Conservation (phyloP, 1,284 basidiomycete genomes). For the Cutaneotrichosporon dermatis region DNA sequence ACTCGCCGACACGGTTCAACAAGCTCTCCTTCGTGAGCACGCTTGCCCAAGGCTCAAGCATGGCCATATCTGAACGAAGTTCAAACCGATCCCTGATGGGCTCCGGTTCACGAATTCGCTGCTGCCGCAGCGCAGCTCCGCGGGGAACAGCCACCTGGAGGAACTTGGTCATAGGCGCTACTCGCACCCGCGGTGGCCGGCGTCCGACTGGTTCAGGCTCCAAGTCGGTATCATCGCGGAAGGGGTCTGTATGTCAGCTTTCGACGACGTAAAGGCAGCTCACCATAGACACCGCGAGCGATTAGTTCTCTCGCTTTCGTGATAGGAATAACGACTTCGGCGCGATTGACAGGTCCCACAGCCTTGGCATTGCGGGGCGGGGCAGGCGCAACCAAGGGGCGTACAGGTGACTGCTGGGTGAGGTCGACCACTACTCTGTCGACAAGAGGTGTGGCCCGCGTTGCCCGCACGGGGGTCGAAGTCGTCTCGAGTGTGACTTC, state of each 20-base stretch:
- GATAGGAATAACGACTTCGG: slow-evolving; percentile 4
- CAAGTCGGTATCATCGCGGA: slow-evolving; percentile 6
- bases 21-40: slow-evolving; percentile 27
- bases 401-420: neutral
- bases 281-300: slow-evolving; percentile 12
- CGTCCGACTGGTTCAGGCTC: neutral
- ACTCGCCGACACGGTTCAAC: slow-evolving; percentile 21
- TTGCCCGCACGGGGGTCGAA: no score
- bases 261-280: neutral
- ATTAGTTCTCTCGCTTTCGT: slow-evolving; percentile 7
- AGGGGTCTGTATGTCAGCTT: slow-evolving; percentile 10
- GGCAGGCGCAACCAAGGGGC: neutral
- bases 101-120: slow-evolving; percentile 27
- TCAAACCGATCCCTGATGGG: slow-evolving; percentile 27
- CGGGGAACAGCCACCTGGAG: neutral
- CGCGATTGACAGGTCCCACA: neutral
- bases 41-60: slow-evolving; percentile 28
- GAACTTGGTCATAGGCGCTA: neutral
- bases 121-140: neutral
- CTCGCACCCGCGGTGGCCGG: neutral
- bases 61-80: slow-evolving; percentile 20
- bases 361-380: neutral
- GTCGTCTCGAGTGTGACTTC: no score
- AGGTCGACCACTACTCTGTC: neutral
- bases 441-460: neutral